Evolutionary conservation across 2,329 filamentous ascomycete genomes (phyloP).

Genomic region (Colletotrichum sp.): DNA sequence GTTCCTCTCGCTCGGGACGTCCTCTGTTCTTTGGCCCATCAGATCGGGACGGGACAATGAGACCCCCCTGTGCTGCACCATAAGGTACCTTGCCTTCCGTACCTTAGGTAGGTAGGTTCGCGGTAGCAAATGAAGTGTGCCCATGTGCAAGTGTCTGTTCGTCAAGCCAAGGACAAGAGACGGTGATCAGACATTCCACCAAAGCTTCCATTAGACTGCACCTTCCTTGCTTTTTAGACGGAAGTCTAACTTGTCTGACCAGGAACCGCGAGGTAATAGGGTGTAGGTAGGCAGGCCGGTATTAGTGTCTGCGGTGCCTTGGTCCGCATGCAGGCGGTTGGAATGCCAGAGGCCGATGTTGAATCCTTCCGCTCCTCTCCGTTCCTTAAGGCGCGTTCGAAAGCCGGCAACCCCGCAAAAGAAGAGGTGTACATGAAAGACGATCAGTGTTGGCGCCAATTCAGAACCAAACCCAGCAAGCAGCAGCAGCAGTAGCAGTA

Average conservation of each 20-base stretch:
- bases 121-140: neutral
- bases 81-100: neutral
- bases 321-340: neutral
- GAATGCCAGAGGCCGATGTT: neutral
- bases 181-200: conserved; percentile 8
- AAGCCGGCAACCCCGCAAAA: neutral
- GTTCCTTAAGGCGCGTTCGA: neutral
- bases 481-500: neutral
- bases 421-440: neutral
- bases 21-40: neutral
- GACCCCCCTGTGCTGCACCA: neutral
- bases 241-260: neutral
- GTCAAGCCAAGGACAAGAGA: neutral
- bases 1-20: conserved; percentile 17
- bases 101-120: neutral
- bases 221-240: neutral
- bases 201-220: neutral
- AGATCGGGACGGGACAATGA: conserved; percentile 3
- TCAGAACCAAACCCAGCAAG: neutral
- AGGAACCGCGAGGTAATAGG: neutral
- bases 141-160: neutral
- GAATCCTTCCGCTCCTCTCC: neutral
- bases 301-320: neutral
- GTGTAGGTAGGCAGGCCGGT: neutral
- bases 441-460: neutral